A percentile compares a stretch with the other conserved stretches of the same genome.
Conservation (phyloP, 202 grass and related monocot genomes). For the Zizania palustris region DNA sequence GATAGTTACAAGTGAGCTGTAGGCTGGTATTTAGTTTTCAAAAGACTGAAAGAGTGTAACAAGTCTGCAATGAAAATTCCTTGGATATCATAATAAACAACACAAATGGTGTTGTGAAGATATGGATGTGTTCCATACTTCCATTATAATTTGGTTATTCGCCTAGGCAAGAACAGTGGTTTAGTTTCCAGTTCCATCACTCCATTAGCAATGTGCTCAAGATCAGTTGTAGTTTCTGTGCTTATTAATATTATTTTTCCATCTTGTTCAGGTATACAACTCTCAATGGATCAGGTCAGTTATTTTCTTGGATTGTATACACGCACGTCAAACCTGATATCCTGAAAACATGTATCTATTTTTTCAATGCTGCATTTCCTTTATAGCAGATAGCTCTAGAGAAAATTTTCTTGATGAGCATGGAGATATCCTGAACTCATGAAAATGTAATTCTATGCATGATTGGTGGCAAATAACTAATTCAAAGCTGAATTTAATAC, state of each 20-base stretch:
- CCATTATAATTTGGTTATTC: background rate
- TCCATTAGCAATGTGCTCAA: background rate
- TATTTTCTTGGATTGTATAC: background rate
- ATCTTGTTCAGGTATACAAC: conserved; percentile 72
- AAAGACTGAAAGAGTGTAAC: background rate
- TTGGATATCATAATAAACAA: background rate
- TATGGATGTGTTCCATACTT: background rate
- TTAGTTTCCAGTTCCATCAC: background rate
- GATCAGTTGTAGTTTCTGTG: background rate
- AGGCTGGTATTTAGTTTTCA: background rate
- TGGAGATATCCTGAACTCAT: background rate
- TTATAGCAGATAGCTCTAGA: background rate
- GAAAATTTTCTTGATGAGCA: conserved; percentile 2
- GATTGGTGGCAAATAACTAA: background rate
- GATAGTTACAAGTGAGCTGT: background rate
- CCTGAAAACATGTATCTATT: conserved; percentile 1
- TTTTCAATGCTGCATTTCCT: conserved; percentile 1
- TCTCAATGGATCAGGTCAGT: conserved; percentile 80
- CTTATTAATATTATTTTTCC: conserved; percentile 22
- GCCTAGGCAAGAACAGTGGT: background rate
- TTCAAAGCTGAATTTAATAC: background rate
- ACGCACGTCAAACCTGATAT: background rate
- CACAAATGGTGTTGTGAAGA: background rate
- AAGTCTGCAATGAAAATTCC: background rate
- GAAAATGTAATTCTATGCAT: background rate